Evolutionary conservation across 257 asterid genomes (phyloP).

Genomic region (Solanum peruvianum): DNA sequence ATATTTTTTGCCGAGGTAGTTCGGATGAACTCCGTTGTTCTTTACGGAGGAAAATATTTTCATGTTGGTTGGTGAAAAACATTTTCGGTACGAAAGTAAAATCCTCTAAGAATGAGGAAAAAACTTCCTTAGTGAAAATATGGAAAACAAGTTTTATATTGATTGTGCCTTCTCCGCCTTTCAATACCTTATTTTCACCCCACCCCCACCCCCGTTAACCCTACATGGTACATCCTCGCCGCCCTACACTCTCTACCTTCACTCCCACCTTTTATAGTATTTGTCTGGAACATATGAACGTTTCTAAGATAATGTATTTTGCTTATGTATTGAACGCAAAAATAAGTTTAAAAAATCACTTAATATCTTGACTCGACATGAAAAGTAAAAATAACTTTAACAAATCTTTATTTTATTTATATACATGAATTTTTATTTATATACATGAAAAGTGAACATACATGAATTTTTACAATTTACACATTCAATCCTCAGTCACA

Average conservation of each 20-base stretch:
- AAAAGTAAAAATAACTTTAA: background rate
- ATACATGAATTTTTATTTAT: no score
- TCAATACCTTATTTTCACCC: background rate
- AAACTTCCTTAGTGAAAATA: background rate
- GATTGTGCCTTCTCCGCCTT: background rate
- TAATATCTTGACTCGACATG: background rate
- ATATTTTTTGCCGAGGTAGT: no score
- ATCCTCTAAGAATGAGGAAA: background rate
- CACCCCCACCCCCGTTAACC: background rate
- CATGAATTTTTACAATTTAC: background rate
- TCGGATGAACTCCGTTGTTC: background rate
- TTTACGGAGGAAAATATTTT: background rate
- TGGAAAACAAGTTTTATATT: background rate
- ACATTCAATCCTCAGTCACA: background rate
- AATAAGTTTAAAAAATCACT: no score
- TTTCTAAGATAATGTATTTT: background rate
- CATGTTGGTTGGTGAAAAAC: background rate
- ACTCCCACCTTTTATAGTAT: no score
- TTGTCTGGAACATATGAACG: rapidly evolving
- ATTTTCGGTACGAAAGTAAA: background rate
- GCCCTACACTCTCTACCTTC: background rate
- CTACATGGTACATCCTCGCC: background rate
- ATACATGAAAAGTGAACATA: no score
- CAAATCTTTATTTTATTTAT: background rate
- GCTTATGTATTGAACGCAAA: background rate